Percentiles rank a stretch among this genome's conserved stretches.
These are phyloP conservation scores for Cladosporium sp. DNA, from an alignment of 2,329 filamentous ascomycete genomes.

Conservation along the genomic window DNA sequence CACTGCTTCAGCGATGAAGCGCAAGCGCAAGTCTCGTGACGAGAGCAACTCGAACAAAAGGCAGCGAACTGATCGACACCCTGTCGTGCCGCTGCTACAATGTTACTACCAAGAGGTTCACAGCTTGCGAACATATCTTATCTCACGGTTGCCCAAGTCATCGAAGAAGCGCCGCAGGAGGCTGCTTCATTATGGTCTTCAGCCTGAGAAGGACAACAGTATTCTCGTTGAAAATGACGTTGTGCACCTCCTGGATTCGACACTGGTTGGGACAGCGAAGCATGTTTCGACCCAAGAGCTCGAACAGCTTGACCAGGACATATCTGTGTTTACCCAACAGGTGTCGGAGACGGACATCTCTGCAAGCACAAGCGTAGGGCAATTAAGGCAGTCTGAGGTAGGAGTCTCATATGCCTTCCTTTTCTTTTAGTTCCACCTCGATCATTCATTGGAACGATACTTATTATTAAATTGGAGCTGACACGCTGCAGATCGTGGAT, in stretches of 20 bases:
- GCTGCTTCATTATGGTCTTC: slow-evolving; percentile 20
- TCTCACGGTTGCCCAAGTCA: slow-evolving; percentile 18
- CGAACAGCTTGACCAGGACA: slow-evolving; percentile 41
- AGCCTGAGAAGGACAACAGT: background rate
- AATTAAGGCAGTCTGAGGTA: slow-evolving; percentile 39
- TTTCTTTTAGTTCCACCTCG: background rate
- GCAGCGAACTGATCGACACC: background rate
- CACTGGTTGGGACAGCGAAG: slow-evolving; percentile 54
- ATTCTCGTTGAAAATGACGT: slow-evolving; percentile 32
- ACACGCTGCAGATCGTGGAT: slow-evolving; percentile 38
- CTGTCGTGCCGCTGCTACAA: slow-evolving; percentile 17
- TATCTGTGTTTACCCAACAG: slow-evolving; percentile 42
- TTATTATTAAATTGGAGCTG: slow-evolving; percentile 36
- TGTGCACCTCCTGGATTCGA: slow-evolving; percentile 59
- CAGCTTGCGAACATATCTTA: slow-evolving; percentile 24
- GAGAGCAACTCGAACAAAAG: background rate
- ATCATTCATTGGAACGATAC: slow-evolving; percentile 15
- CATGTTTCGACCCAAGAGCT: slow-evolving; percentile 41
- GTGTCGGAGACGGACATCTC: slow-evolving; percentile 26
- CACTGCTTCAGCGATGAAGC: background rate
- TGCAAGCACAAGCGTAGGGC: slow-evolving; percentile 19
- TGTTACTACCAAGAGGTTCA: slow-evolving; percentile 24
- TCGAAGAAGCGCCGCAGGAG: slow-evolving; percentile 20
- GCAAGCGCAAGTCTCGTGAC: slow-evolving; percentile 2
- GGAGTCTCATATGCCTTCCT: slow-evolving; percentile 15